These are phyloP conservation scores for Thermomyces lanuginosus DNA, from an alignment of 2,329 filamentous ascomycete genomes.

Conservation along the genomic window DNA sequence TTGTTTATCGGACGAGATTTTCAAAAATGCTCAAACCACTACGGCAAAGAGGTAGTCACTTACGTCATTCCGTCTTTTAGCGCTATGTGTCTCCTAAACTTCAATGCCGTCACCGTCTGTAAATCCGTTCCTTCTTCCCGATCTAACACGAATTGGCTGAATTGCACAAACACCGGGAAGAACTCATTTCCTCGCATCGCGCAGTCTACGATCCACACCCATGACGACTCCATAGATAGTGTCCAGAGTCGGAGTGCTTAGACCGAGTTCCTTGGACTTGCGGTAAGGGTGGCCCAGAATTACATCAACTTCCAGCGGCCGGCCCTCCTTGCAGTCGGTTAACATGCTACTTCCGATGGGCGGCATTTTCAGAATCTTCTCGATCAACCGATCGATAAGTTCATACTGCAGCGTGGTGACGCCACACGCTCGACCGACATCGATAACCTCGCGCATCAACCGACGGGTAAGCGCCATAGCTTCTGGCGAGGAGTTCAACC, in stretches of 20 bases:
- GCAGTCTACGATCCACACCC: constrained; percentile 5
- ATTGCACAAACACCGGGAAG: not conserved
- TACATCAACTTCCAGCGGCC: constrained; percentile 32
- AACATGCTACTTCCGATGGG: constrained; percentile 32
- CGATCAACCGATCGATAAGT: constrained; percentile 24
- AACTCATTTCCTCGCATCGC: constrained; percentile 1
- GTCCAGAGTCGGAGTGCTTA: constrained; percentile 6
- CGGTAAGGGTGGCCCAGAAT: constrained; percentile 20
- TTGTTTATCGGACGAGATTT: no score
- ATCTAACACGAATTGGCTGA: no score
- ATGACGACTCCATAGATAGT: constrained; percentile 6
- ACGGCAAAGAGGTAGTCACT: not conserved
- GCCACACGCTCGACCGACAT: constrained; percentile 23
- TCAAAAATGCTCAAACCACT: no score
- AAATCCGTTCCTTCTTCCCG: no score
- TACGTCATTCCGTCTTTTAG: not conserved
- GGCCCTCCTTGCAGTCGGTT: constrained; percentile 25
- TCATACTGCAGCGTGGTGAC: constrained; percentile 21
- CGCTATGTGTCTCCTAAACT: no score
- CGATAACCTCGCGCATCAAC: constrained; percentile 30
- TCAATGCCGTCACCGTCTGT: no score
- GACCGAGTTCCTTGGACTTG: constrained; percentile 6
- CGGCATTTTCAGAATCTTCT: constrained; percentile 24
- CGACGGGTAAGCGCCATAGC: constrained; percentile 22
- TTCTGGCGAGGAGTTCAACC: constrained; percentile 25